Percentiles rank a stretch among this genome's conserved stretches.
These are phyloP conservation scores for Kitagawia praeruptora DNA, from an alignment of 129 eudicot genomes.

Conservation along the genomic window DNA sequence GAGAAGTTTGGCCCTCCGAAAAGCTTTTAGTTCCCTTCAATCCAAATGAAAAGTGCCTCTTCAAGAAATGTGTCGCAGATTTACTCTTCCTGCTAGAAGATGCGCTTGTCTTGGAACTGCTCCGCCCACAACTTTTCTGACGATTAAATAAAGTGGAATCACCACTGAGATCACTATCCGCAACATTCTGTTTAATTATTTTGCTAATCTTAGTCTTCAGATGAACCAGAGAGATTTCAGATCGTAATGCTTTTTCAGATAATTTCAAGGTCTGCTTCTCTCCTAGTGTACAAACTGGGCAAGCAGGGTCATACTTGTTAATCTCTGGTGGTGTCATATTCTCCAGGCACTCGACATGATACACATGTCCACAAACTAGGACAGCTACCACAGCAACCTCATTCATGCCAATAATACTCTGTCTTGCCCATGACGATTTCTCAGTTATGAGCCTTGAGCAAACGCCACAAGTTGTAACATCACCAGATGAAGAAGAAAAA, in stretches of 20 bases:
- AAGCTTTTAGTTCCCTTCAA: conserved; percentile 40
- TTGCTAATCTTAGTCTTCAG: conserved; percentile 47
- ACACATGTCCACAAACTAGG: conserved; percentile 81
- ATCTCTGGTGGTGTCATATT: conserved; percentile 73
- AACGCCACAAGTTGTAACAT: conserved; percentile 63
- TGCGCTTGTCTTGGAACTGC: conserved; percentile 48
- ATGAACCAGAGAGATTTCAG: conserved; percentile 60
- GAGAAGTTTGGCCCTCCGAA: conserved; percentile 38
- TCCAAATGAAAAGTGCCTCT: conserved; percentile 77
- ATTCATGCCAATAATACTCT: conserved; percentile 48
- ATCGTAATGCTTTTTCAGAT: conserved; percentile 64
- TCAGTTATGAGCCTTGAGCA: conserved; percentile 78
- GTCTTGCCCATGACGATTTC: conserved; percentile 67
- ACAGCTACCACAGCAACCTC: conserved; percentile 76
- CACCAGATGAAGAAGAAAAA: conserved; percentile 45
- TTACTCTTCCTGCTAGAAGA: conserved; percentile 73
- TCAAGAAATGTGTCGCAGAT: conserved; percentile 56
- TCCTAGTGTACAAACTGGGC: conserved; percentile 94
- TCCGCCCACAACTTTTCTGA: conserved; percentile 31
- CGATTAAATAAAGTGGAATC: conserved; percentile 34
- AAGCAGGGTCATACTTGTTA: conserved; percentile 75
- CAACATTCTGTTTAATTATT: conserved; percentile 47
- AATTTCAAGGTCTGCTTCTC: conserved; percentile 58
- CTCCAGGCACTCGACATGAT: conserved; percentile 93
- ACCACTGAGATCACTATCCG: conserved; percentile 38